Conservation (phyloP, 139 green algal species). For the Tetraselmis chui region DNA sequence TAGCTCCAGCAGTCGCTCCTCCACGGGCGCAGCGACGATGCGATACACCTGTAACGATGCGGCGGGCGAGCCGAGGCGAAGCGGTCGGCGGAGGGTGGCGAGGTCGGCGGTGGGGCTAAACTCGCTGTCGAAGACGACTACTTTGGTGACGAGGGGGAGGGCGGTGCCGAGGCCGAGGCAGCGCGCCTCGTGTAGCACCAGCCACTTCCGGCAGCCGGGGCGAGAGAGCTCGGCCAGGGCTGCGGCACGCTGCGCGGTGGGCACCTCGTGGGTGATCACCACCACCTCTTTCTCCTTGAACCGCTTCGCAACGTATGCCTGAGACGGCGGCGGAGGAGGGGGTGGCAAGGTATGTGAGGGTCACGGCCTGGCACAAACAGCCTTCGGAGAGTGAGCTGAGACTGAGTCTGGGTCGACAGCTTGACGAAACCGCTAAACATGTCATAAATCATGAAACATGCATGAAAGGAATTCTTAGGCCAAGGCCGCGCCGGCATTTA, state of each 20-base stretch:
- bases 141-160: conserved; percentile 40
- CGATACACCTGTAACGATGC: conserved; percentile 30
- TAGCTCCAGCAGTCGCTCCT: conserved; percentile 53
- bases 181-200: conserved; percentile 52
- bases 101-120: conserved; percentile 63
- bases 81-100: conserved; percentile 37
- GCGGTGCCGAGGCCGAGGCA: conserved; percentile 63
- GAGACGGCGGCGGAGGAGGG: too few relatives aligned
- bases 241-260: conserved; percentile 29
- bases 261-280: conserved; percentile 1
- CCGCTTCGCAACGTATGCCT: not conserved
- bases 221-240: conserved; percentile 48
- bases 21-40: conserved; percentile 35
- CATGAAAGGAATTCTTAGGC: too few relatives aligned
- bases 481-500: too few relatives aligned
- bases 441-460: too few relatives aligned
- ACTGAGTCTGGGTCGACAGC: too few relatives aligned
- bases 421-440: too few relatives aligned
- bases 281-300: not conserved
- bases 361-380: too few relatives aligned
- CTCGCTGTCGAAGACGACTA: conserved; percentile 65
- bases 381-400: too few relatives aligned
- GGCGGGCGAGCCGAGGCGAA: conserved; percentile 25
- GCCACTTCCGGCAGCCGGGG: conserved; percentile 12
- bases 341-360: too few relatives aligned